Base-by-base conservation (phyloP, 2,329 filamentous ascomycete species). In the Anthostomella pinea region DNA sequence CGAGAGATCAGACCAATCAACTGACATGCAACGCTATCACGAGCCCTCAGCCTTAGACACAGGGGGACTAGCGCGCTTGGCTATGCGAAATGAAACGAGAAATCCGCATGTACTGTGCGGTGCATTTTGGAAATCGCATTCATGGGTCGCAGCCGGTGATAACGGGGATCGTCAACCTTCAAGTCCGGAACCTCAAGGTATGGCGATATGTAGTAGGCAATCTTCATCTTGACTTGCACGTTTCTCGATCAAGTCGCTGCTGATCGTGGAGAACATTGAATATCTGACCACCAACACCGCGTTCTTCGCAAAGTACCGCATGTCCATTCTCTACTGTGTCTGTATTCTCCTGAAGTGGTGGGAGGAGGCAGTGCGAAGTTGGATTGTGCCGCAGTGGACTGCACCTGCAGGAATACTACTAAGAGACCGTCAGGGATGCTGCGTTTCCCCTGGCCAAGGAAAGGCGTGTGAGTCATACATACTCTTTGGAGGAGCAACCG, bases 381-480 rank as follows among this genome's bases (percentile, higher is more conserved):
- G 31, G 6, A 27, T 19, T 21, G n/a, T 31, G 29, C 18, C 20
- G 17, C 13, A n/a, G n/a, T n/a, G 24, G 21, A 18, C 14, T 19
- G 31, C 21, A 30, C 13, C 25, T 16, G 21, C 30, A 30, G 22
- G 30, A 34, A 27, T 38, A 18, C 34, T 22, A 28, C 13, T 18
- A 19, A 32, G 22, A 27, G 22, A 22, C 19, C 8, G 18, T 30
- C 24, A 30, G 18, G 34, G 21, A 20, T 29, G 13, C 18, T 25
- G 30, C 21, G 22, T 30, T 31, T 34, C 8, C 35, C 35, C 40
- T 30, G 34, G 33, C 29, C 43, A 24, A 36, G 40, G 41, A 16
- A 30, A 26, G 27, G 40, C 38, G 36, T 56, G 48, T 57, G 54
- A 57, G 41, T 57, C 54, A 57, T 41, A 56, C 43, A n/a, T n/a